Evolutionary conservation across 306 rosid genomes (phyloP), one percentile per base, ranked within the genome.

Genomic region (Gleditsia sinensis): DNA sequence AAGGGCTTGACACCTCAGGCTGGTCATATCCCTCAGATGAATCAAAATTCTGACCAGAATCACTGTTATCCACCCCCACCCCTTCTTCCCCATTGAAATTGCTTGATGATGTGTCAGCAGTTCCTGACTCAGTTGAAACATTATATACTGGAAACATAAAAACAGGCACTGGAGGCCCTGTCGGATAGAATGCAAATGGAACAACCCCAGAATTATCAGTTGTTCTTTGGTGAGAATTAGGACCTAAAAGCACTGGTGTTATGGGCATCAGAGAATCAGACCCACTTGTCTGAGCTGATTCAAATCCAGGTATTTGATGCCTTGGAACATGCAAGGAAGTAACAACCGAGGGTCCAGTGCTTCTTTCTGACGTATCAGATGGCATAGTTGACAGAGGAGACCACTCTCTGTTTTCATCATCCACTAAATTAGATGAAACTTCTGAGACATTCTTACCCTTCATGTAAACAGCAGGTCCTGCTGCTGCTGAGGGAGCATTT

Each of bases 151-250:
- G 96, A 84, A 90, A 85, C 95, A 94, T 77, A 66, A 95, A 81
- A 79, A 92, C 84, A 43, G 99, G 99, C 59, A 95, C 92, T 0
- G 98, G 99, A n/a, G 99, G 99, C 21, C 99, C 99, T 0, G 99
- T 87, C 46, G 94, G 90, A 88, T 90, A 95, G 80, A 95, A 95
- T 39, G 93, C 69, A 78, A 75, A 82, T 48, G 93, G 88, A 82
- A 75, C 74, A 71, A 67, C 81, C 43, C 91, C 93, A 57, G 96
- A 83, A 74, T 79, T 82, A 82, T 88, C 96, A 6, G 11, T 17
- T 59, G 84, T 75, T 86, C 92, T 87, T 83, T 90, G 98, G 55
- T 80, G 88, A 32, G 98, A 87, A 55, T 91, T 86, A 48, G 86
- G 86, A 58, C 91, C 95, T 73, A 92, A 69, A 69, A 92, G 78